Evolutionary conservation across 2,329 filamentous ascomycete species (phyloP).

Genomic region (Colletotrichum cuscutae): DNA sequence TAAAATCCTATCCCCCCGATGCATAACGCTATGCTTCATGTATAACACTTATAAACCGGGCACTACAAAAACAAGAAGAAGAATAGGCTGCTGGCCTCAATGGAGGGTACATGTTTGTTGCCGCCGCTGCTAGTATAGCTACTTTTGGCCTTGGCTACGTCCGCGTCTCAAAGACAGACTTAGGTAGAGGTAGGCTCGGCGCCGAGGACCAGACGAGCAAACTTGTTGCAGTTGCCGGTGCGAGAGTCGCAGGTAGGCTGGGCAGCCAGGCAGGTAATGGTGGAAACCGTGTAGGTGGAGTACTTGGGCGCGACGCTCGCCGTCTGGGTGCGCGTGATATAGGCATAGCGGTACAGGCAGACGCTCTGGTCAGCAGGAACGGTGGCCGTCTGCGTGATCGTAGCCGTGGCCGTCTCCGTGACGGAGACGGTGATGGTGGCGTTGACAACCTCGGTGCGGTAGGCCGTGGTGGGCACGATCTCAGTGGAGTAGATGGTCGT

Average conservation of each 20-base stretch:
- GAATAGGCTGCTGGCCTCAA: background rate
- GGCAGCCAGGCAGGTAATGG: conserved; percentile 6
- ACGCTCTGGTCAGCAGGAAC: conserved; percentile 4
- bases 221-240: conserved; percentile 23
- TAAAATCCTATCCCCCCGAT: background rate
- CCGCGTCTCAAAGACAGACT: background rate
- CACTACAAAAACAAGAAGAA: background rate
- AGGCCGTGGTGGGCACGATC: background rate
- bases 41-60: background rate
- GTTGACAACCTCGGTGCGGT: background rate
- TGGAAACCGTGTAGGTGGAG: conserved; percentile 11
- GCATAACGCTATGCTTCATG: background rate
- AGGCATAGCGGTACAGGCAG: conserved; percentile 9
- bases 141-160: background rate
- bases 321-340: conserved; percentile 16
- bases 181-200: conserved; percentile 9
- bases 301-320: conserved; percentile 1
- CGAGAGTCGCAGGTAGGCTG: conserved; percentile 15
- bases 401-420: background rate
- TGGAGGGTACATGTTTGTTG: background rate
- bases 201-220: conserved; percentile 12
- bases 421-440: background rate
- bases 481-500: conserved; percentile 11
- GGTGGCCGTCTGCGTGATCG: background rate
- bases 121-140: background rate